phyloP scores from a whole-genome alignment of 2,329 filamentous ascomycete species.

The Beauveria scarabaeidicola region DNA sequence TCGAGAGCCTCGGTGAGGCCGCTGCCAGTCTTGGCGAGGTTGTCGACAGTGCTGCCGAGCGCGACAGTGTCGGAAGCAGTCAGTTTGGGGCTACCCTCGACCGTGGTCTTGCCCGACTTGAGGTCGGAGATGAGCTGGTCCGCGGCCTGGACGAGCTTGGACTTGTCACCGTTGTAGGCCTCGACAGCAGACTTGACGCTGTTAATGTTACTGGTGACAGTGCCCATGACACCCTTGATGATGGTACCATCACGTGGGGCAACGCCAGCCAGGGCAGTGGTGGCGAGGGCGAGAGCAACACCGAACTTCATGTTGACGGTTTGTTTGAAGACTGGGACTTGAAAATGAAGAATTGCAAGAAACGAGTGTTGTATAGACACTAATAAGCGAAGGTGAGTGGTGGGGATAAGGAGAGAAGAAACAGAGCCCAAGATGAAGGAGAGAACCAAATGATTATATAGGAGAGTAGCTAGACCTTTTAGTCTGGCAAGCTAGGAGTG shows the following conservation, averaged over 20 bases:
- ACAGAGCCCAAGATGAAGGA: neutral
- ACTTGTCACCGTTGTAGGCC: conserved; percentile 12
- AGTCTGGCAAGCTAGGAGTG: neutral
- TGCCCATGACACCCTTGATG: neutral
- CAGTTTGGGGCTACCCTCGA: neutral
- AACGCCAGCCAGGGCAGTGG: conserved; percentile 5
- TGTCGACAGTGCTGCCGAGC: neutral
- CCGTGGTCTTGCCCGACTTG: conserved; percentile 9
- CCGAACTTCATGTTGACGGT: conserved; percentile 13
- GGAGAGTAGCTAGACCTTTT: neutral
- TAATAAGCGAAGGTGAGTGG: conserved; percentile 9
- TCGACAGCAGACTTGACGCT: conserved; percentile 5
- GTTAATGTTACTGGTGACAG: neutral
- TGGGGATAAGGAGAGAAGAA: conserved; percentile 6
- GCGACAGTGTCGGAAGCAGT: neutral
- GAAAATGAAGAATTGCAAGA: conserved; percentile 1
- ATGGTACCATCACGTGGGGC: conserved; percentile 1
- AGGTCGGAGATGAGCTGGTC: conserved; percentile 10
- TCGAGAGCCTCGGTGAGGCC: conserved; percentile 30
- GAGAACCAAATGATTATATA: conserved; percentile 3
- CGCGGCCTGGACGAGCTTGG: conserved; percentile 8
- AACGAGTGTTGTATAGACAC: conserved; percentile 11
- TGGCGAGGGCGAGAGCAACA: conserved; percentile 4
- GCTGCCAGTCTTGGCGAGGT: neutral
- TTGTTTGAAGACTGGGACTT: conserved; percentile 6